These are phyloP conservation scores for Xanthoconium separans DNA, from an alignment of 1,284 basidiomycete genomes.

Conservation along the genomic window DNA sequence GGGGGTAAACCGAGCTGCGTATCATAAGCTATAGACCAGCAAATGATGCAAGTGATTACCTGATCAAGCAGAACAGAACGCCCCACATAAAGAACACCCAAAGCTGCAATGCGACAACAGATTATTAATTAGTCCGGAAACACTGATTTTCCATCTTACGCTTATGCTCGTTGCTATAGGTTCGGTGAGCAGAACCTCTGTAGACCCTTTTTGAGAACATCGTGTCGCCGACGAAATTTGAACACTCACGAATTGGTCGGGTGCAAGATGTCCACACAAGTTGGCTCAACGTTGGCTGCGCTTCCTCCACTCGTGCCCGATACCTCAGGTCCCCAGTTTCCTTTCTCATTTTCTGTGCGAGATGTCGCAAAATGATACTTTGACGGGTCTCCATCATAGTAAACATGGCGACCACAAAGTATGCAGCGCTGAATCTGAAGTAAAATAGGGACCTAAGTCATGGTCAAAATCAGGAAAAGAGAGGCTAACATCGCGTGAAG, in stretches of 20 bases:
- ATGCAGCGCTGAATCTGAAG: conserved; percentile 45
- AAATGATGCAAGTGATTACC: conserved; percentile 37
- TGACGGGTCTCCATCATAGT: conserved; percentile 63
- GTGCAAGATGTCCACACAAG: conserved; percentile 69
- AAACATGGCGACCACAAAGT: conserved; percentile 46
- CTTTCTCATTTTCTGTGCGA: conserved; percentile 59
- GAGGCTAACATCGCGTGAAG: conserved; percentile 49
- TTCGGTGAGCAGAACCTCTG: conserved; percentile 69
- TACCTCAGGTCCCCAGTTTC: conserved; percentile 60
- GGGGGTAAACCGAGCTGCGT: conserved; percentile 58
- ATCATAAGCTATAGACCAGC: background rate
- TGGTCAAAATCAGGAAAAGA: conserved; percentile 21
- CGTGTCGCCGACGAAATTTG: background rate
- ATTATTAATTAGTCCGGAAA: background rate
- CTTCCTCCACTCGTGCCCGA: conserved; percentile 64
- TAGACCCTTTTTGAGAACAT: background rate
- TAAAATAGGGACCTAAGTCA: background rate
- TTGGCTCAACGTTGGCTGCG: conserved; percentile 50
- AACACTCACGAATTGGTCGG: conserved; percentile 58
- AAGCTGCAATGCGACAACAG: conserved; percentile 39
- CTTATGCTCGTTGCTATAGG: conserved; percentile 75
- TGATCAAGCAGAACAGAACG: conserved; percentile 67
- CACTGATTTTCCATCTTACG: conserved; percentile 35
- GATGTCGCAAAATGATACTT: conserved; percentile 54
- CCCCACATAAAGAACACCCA: conserved; percentile 82